These are phyloP conservation scores for Myxozyma kluyveri DNA, from an alignment of 805 yeast genomes.

Conservation along the genomic window DNA sequence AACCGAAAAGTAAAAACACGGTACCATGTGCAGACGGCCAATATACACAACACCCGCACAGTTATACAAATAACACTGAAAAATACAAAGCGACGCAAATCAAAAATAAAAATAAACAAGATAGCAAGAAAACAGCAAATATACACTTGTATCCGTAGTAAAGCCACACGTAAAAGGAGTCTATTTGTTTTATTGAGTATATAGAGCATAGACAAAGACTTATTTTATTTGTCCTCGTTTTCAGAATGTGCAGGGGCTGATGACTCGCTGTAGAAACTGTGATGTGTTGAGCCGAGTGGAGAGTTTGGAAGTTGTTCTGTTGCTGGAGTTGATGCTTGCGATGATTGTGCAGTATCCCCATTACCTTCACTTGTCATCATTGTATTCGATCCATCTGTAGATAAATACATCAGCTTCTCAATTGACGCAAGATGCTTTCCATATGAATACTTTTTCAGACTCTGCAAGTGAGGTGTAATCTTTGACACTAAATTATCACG, in stretches of 20 bases:
- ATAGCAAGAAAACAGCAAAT: background rate
- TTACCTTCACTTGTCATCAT: no score
- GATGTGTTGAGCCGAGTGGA: slow-evolving; percentile 12
- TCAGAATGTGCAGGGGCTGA: slow-evolving; percentile 6
- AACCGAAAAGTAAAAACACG: no score
- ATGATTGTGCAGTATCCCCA: slow-evolving; percentile 1
- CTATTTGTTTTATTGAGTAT: no score
- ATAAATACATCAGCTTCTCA: slow-evolving; percentile 26
- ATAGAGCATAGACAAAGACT: background rate
- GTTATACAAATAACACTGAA: background rate
- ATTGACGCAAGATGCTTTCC: slow-evolving; percentile 60
- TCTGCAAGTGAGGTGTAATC: slow-evolving; percentile 75
- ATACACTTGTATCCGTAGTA: background rate
- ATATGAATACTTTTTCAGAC: slow-evolving; percentile 62
- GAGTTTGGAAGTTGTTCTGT: slow-evolving; percentile 1
- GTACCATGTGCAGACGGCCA: no score
- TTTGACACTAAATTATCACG: slow-evolving; percentile 67
- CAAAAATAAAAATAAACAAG: slow-evolving; percentile 1
- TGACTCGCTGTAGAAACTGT: slow-evolving; percentile 15
- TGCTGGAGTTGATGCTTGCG: slow-evolving; percentile 1
- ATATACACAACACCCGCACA: no score
- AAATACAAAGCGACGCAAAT: background rate
- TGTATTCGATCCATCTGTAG: slow-evolving; percentile 9
- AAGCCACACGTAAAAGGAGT: no score
- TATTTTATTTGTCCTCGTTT: slow-evolving; percentile 1